These are phyloP conservation scores for Leucaena leucocephala DNA, from an alignment of 306 rosid species.

Conservation along the genomic window DNA sequence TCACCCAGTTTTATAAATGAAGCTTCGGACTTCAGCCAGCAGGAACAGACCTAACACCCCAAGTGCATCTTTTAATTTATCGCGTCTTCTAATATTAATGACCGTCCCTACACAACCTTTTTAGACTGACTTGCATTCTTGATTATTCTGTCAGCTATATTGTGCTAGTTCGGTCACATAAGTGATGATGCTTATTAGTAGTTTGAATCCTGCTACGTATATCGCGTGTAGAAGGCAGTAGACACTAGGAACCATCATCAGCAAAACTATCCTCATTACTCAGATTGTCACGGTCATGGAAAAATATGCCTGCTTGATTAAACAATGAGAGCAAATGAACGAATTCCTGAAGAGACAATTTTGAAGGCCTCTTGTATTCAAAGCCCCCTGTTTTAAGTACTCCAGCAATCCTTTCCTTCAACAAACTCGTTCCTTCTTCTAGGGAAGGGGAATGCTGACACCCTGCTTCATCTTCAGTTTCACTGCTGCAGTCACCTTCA, in stretches of 20 bases:
- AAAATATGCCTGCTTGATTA: constrained; percentile 72
- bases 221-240: neutral
- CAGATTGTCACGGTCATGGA: constrained; percentile 43
- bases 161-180: neutral
- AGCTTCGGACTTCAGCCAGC: neutral
- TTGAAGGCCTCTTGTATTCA: constrained; percentile 75
- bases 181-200: neutral
- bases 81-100: neutral
- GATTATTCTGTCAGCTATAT: constrained; percentile 1
- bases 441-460: constrained; percentile 31
- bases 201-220: neutral
- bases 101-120: neutral
- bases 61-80: too few species aligned
- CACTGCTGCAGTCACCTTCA: neutral
- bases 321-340: constrained; percentile 66
- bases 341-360: constrained; percentile 61
- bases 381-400: constrained; percentile 63
- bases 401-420: constrained; percentile 53
- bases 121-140: constrained; percentile 7
- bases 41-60: neutral
- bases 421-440: constrained; percentile 26
- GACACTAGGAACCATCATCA: constrained; percentile 39
- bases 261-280: constrained; percentile 35
- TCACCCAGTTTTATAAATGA: neutral
- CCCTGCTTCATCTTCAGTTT: constrained; percentile 30